These are phyloP conservation scores for Phytophthora crassamura DNA, from an alignment of 352 stramenopile species.

Conservation along the genomic window DNA sequence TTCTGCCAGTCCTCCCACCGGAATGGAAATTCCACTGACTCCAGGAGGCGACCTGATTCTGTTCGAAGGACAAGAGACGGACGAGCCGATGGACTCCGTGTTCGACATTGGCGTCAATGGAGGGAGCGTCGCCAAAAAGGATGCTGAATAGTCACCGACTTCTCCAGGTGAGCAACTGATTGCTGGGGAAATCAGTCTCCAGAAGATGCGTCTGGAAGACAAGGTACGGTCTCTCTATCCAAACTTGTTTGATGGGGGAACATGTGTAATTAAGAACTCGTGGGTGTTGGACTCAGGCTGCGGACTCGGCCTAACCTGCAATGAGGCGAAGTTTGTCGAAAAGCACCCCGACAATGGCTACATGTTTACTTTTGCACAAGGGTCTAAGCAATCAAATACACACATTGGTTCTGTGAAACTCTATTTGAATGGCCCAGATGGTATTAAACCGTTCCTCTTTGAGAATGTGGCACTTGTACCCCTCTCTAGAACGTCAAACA, in stretches of 20 bases:
- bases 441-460: slow-evolving; percentile 3
- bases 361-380: slow-evolving; percentile 23
- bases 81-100: not conserved
- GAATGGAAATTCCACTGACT: not conserved
- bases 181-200: not conserved
- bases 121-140: not conserved
- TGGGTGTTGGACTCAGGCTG: slow-evolving; percentile 14
- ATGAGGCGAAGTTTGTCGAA: slow-evolving; percentile 1
- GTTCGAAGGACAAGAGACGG: not conserved
- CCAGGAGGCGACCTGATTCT: not conserved
- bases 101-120: not conserved
- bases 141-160: not conserved
- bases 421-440: slow-evolving; percentile 4
- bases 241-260: not conserved
- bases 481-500: slow-evolving; percentile 7
- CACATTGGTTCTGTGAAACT: slow-evolving; percentile 13
- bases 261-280: slow-evolving; percentile 4
- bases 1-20: too few relatives aligned
- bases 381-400: slow-evolving; percentile 15
- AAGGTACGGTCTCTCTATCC: slow-evolving; percentile 2
- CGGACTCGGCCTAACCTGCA: slow-evolving; percentile 14
- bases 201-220: not conserved
- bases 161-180: not conserved
- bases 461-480: slow-evolving; percentile 15
- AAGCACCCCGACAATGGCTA: slow-evolving; percentile 1